Percentiles rank a stretch among this genome's conserved stretches.
Conservation (phyloP, 2,329 filamentous ascomycete species). For the Sarocladium kiliense region DNA sequence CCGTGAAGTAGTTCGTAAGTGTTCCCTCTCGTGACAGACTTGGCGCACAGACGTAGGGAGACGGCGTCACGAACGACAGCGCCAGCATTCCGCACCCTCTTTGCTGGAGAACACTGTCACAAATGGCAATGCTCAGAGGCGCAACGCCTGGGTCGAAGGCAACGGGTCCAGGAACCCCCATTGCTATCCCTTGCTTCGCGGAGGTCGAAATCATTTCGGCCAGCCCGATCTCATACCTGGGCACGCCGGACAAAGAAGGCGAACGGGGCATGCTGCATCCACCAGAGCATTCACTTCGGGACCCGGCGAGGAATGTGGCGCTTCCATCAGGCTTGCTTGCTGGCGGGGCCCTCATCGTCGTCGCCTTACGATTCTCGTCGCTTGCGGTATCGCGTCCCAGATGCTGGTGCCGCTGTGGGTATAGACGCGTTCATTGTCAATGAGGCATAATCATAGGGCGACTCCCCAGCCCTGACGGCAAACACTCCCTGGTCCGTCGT, state of each 20-base stretch:
- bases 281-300: background rate
- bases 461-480: background rate
- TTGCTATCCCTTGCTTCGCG: background rate
- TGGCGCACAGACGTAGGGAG: too few species aligned
- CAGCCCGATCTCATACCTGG: background rate
- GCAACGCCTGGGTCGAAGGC: too few species aligned
- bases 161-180: too few species aligned
- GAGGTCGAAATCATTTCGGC: background rate
- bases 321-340: background rate
- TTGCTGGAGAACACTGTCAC: too few species aligned
- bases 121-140: too few species aligned
- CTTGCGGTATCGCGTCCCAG: conserved; percentile 1
- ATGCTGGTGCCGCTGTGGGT: background rate
- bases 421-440: background rate
- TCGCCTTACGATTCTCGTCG: background rate
- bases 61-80: too few species aligned
- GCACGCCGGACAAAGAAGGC: background rate
- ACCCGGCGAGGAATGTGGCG: conserved; percentile 8
- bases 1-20: too few species aligned
- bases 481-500: background rate
- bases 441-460: background rate
- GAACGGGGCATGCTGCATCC: background rate
- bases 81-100: too few species aligned
- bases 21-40: too few species aligned
- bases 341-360: background rate